Base-by-base conservation (phyloP, 2,329 filamentous ascomycete genomes). In the Ophiostoma populinum region DNA sequence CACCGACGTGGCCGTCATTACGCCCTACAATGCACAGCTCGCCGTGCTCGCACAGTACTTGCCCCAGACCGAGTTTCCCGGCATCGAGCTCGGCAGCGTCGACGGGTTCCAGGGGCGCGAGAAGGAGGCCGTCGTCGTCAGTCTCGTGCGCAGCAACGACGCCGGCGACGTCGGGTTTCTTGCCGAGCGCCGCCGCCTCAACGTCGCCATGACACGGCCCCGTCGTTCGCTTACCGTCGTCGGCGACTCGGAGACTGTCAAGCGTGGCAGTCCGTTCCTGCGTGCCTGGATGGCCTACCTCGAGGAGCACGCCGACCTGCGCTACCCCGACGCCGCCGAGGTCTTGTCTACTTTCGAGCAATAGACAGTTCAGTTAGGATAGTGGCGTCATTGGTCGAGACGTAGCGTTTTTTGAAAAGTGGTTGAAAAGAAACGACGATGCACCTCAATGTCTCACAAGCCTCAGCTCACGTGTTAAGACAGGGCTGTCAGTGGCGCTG, bases 31-130 rank as follows among this genome's bases (percentile, higher is more conserved):
- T 57, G 90, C 82, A 11, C 90, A 90, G 70, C 67, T 94, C 24
- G 77, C 80, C 5, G 57, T 92, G 9, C 62, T 95, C 34, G 75
- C 83, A 10, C 31, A 18, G 24, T 65, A 78, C 44, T 65, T 98
- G 33, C 30, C 30, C 19, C 90, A 87, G 51, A 80, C 90, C 40
- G 61, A 63, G 25, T 92, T 79, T 47, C 79, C 80, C 0, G 83
- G 79, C 10, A 73, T 98, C 34, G 90, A 98, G 54, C 64, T 98
- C n/a, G 90, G 90, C 22, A 93, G 83, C 47, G 82, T 98, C 2
- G 90, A 98, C 54, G 90, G 87, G 2, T 98, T 98, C 52, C 54
- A 98, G 55, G 90, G 90, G 22, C 73, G 90, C 13, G 90, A 98
- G 56, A 98, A 98, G 56, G 90, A 98, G 55, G 90, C 82, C 3